These are phyloP conservation scores for Wickerhamiella hasegawae DNA, from an alignment of 805 yeast genomes.

Conservation along the genomic window DNA sequence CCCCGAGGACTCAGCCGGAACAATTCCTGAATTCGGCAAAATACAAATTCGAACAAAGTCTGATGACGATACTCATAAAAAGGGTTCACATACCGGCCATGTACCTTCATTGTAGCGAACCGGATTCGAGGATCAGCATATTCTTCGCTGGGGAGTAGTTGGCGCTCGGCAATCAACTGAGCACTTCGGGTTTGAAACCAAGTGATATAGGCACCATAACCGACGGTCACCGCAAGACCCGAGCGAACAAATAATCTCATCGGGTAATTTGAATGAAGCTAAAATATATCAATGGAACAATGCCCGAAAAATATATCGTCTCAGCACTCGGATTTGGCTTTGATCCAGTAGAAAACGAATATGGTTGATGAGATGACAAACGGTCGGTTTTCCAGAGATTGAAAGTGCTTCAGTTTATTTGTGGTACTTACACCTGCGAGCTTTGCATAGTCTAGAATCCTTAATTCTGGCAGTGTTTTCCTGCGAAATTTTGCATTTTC, in stretches of 20 bases:
- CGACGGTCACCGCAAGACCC: constrained; percentile 6
- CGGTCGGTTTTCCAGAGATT: too few relatives aligned
- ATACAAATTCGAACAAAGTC: constrained; percentile 70
- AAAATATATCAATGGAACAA: neutral
- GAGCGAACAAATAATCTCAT: neutral
- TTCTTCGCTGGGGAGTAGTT: constrained; percentile 6
- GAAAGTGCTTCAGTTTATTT: too few relatives aligned
- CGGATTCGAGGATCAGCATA: constrained; percentile 6
- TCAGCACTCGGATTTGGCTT: too few relatives aligned
- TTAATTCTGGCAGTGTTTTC: too few relatives aligned
- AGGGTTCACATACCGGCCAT: constrained; percentile 78
- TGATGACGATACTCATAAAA: constrained; percentile 82
- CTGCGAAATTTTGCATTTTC: too few relatives aligned
- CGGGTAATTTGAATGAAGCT: neutral
- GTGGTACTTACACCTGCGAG: too few relatives aligned
- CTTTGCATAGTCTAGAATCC: too few relatives aligned
- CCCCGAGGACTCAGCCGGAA: constrained; percentile 46
- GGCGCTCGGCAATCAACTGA: constrained; percentile 10
- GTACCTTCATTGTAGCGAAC: constrained; percentile 14
- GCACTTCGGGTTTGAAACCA: constrained; percentile 8
- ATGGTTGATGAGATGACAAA: too few relatives aligned
- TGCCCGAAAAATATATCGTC: too few relatives aligned
- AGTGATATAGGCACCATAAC: constrained; percentile 13
- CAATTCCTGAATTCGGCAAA: constrained; percentile 55
- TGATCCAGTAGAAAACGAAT: too few relatives aligned